Evolutionary conservation across 257 asterid species (phyloP), one percentile per base, ranked within the genome.

Genomic region (Knoxia roxburghii): DNA sequence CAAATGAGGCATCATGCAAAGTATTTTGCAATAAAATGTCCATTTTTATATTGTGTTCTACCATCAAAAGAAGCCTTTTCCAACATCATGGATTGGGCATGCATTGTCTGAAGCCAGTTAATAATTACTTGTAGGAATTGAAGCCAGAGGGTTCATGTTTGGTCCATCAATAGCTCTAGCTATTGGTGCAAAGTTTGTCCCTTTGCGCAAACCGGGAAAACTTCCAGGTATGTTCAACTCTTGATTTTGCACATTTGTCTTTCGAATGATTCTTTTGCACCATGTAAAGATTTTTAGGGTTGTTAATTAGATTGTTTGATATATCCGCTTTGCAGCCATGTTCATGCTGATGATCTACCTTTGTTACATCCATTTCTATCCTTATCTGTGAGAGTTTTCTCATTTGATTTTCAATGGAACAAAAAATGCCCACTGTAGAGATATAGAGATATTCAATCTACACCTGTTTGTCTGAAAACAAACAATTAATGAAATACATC

Each of bases 121-220:
- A 72, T 59, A 37, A 64, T 49, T 51, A 24, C 53, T 64, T 72
- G 51, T 68, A 88, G 96, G 95, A 65, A 80, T 86, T 71, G 95
- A 89, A 79, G 94, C 96, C 13, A 86, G 95, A 83, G 96, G 96
- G 8, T 89, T 89, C 68, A 69, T 89, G 87, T 89, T 89, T 83
- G 96, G 86, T 69, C 89, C 96, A 64, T 73, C 95, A 13, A 72
- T 89, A 61, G 95, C 96, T 52, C 81, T 89, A 64, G 95, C 91
- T 21, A 89, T 89, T 63, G 96, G 94, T 71, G 95, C 96, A 50
- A 89, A 89, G 78, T 89, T 89, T 74, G 89, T 89, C 23, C 95
- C 96, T 1, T 63, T 89, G 37, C 81, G 95, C 15, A 89, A 89
- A 74, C 87, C 80, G 5, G 95, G 96, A 72, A 89, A 89, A 71